Percentiles rank a stretch among this genome's conserved stretches.
These are phyloP conservation scores for Herpetospermum pedunculosum DNA, from an alignment of 306 rosid genomes.

Conservation along the genomic window DNA sequence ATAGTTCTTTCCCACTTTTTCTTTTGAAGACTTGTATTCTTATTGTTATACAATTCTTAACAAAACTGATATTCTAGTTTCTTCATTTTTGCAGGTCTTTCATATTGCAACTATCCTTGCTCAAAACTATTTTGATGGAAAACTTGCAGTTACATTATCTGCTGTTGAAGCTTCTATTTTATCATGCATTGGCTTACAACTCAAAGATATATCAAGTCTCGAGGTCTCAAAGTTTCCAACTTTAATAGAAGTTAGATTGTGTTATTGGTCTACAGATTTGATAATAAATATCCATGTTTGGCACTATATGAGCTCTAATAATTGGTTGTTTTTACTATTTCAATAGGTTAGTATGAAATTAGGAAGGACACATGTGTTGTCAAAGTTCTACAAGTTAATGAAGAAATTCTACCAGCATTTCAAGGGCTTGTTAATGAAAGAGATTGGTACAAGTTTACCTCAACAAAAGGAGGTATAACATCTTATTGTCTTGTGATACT, in stretches of 20 bases:
- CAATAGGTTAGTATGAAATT: background rate
- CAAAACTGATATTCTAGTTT: background rate
- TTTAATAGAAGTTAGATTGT: background rate
- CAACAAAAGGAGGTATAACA: background rate
- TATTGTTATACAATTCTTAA: background rate
- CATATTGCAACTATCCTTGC: background rate
- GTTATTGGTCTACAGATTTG: background rate
- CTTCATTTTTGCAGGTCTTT: background rate
- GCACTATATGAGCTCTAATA: too few relatives aligned
- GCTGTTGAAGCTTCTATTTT: background rate
- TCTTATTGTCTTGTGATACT: background rate
- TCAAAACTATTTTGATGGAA: slow-evolving; percentile 1
- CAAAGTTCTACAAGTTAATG: background rate
- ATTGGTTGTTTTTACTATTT: background rate
- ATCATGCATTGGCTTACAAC: slow-evolving; percentile 4
- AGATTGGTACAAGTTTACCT: background rate
- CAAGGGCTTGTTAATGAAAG: background rate
- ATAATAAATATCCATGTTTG: too few relatives aligned
- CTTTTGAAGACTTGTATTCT: background rate
- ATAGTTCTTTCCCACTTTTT: background rate
- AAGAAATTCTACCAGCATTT: background rate
- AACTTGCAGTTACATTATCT: background rate
- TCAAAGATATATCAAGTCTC: background rate
- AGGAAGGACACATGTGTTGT: background rate
- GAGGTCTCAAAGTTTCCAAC: background rate